phyloP scores from a whole-genome alignment of 2,329 filamentous ascomycete genomes.

The Fusarium chuoi region DNA sequence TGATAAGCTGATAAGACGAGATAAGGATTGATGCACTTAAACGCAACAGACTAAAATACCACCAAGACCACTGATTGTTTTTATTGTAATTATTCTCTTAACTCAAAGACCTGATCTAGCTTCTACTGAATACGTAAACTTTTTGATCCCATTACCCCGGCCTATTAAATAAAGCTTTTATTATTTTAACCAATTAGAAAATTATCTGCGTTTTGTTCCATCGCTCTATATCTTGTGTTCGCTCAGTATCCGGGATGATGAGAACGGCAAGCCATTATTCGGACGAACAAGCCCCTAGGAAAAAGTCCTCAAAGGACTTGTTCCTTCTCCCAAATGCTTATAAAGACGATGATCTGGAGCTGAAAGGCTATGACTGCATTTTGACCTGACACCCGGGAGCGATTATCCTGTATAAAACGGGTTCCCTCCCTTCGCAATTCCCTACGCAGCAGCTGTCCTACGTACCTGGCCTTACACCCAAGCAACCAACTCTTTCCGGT shows the following conservation, averaged over 20 bases:
- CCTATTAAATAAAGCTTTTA: rapidly evolving
- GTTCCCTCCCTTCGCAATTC: rapidly evolving
- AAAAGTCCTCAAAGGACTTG: not conserved
- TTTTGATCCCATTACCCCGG: rapidly evolving
- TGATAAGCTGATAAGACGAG: not conserved
- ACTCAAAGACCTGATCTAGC: not conserved
- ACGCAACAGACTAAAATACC: not conserved
- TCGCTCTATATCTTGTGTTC: not conserved
- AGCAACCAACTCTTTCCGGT: rapidly evolving
- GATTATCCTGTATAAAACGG: not conserved
- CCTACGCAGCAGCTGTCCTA: rapidly evolving
- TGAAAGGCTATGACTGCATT: not conserved
- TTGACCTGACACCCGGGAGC: no score
- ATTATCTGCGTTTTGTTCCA: not conserved
- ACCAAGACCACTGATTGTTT: not conserved
- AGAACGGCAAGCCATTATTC: not conserved
- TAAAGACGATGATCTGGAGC: rapidly evolving
- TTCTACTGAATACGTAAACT: rapidly evolving
- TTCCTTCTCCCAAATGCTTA: not conserved
- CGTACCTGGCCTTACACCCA: not conserved
- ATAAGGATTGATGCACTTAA: not conserved
- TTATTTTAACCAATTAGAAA: not conserved
- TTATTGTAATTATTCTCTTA: not conserved
- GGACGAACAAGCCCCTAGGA: not conserved
- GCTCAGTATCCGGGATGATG: no score